These are phyloP conservation scores for Candida pseudofarinosa DNA, from an alignment of 805 yeast species.

Conservation along the genomic window DNA sequence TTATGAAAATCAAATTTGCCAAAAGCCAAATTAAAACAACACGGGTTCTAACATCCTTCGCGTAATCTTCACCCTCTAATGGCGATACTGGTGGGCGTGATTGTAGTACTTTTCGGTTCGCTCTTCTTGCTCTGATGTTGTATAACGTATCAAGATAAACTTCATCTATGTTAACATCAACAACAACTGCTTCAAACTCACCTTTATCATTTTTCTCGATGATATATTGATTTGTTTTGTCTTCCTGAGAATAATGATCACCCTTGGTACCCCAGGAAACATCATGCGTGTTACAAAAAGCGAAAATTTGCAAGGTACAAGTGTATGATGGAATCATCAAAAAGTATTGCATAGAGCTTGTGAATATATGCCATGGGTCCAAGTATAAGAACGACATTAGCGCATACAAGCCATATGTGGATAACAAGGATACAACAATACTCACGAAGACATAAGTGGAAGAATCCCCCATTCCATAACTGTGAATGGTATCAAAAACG, in stretches of 20 bases:
- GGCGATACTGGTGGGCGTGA: constrained; percentile 25
- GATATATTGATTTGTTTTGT: constrained; percentile 74
- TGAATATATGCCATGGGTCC: constrained; percentile 95
- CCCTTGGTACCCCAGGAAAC: constrained; percentile 99
- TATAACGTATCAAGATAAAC: constrained; percentile 73
- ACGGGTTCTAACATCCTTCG: constrained; percentile 89
- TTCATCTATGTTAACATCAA: constrained; percentile 80
- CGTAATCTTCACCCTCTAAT: constrained; percentile 71
- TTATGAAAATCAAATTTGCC: constrained; percentile 71
- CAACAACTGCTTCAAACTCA: constrained; percentile 71
- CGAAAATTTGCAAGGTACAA: constrained; percentile 89
- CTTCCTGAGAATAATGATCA: constrained; percentile 63
- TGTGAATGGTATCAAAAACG: constrained; percentile 51
- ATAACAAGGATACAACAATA: constrained; percentile 75
- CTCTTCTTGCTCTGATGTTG: constrained; percentile 68
- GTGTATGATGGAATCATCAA: constrained; percentile 87
- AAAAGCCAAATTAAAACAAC: constrained; percentile 96
- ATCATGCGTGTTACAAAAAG: constrained; percentile 97
- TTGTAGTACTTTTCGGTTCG: constrained; percentile 45
- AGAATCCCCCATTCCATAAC: constrained; percentile 37
- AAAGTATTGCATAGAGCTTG: constrained; percentile 86
- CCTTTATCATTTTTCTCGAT: constrained; percentile 79
- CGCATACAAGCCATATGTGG: constrained; percentile 88
- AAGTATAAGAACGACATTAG: constrained; percentile 78
- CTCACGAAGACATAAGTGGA: constrained; percentile 58